Evolutionary conservation across 2,329 filamentous ascomycete genomes (phyloP), one percentile per base, ranked within the genome.

Genomic region (Beauveria caledonica): DNA sequence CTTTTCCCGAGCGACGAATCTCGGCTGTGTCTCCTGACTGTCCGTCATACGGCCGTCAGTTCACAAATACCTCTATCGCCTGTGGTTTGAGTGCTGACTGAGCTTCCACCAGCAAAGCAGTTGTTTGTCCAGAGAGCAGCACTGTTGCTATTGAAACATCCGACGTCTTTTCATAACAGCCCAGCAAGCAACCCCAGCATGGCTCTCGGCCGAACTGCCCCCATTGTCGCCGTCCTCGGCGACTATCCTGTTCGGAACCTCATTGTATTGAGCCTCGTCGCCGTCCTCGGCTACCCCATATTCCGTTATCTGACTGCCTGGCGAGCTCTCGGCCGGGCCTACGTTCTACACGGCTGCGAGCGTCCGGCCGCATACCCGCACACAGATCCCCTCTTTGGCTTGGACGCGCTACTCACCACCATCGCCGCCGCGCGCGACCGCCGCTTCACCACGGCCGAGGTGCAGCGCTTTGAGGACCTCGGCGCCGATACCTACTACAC

Each of bases 401-500:
- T 58, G 10, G 56, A 58, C 11, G 29, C 36, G 21, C 17, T 42
- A 3, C 13, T 50, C 36, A 17, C 27, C 36, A 44, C n/a, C 23
- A 21, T 51, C 7, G 39, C 36, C 33, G 46, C 21, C 2, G 25
- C 44, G n/a, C 46, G 56, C 23, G 13, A 51, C 21, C 15, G 13
- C n/a, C 8, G 21, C 2, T 51, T 44, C 36, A 29, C 36, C 21
- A 7, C 27, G 6, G 11, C n/a, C 17, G 29, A 33, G 21, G 25
- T 39, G 13, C 42, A 33, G 33, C 56, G 36, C 36, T 58, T 51
- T 36, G 19, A 17, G 10, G 42, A 44, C 4, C 6, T 48, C 33
- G 56, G 56, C n/a, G 36, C 56, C 33, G 6, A 51, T 48, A 58
- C 56, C 5, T 58, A 50, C 56, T 51, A 44, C 46, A 58, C 56